These are phyloP conservation scores for Telfairia occidentalis DNA, from an alignment of 331 rosid genomes.

Conservation along the genomic window DNA sequence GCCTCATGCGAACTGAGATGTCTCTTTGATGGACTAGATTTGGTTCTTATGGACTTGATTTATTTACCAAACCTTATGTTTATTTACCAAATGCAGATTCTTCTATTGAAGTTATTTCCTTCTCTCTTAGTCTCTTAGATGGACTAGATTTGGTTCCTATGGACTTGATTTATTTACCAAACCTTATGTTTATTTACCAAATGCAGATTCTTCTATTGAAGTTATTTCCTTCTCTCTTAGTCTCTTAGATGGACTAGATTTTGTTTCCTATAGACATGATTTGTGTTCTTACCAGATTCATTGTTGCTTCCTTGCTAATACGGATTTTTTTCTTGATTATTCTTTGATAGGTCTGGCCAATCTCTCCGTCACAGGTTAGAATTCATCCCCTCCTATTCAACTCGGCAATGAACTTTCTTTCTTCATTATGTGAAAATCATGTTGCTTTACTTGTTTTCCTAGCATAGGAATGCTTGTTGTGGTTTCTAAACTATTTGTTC, in stretches of 20 bases:
- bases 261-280: background rate
- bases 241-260: background rate
- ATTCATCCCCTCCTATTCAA: slow-evolving; percentile 17
- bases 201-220: background rate
- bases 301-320: background rate
- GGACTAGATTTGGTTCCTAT: too few relatives aligned
- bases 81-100: background rate
- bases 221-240: background rate
- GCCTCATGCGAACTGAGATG: too few relatives aligned
- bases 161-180: too few relatives aligned
- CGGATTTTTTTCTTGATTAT: background rate
- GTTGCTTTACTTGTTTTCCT: background rate
- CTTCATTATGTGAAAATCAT: slow-evolving; percentile 5
- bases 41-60: too few relatives aligned
- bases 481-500: background rate
- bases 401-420: background rate
- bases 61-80: background rate
- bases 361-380: slow-evolving; percentile 84
- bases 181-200: background rate
- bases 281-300: background rate
- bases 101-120: background rate
- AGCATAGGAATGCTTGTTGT: background rate
- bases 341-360: slow-evolving; percentile 62
- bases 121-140: too few relatives aligned
- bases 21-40: too few relatives aligned